Percentiles rank a stretch among this genome's conserved stretches.
These are phyloP conservation scores for Golubevia sp. DNA, from an alignment of 1,284 basidiomycete genomes.

Conservation along the genomic window DNA sequence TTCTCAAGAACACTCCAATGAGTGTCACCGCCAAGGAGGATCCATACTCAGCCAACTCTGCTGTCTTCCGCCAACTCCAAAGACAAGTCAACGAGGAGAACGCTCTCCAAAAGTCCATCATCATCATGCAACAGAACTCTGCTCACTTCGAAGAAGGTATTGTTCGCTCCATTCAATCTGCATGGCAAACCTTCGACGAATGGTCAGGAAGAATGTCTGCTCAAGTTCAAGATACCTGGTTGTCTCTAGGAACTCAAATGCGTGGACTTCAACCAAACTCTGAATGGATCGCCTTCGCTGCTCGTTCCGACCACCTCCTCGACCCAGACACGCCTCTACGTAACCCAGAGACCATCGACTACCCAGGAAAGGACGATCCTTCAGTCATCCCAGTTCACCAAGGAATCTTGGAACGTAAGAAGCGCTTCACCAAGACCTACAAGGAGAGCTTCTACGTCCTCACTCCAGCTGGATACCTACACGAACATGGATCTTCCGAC, in stretches of 20 bases:
- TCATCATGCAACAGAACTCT: constrained; percentile 97
- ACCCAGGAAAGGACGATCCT: constrained; percentile 92
- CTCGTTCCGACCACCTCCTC: constrained; percentile 89
- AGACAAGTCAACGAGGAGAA: constrained; percentile 94
- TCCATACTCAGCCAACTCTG: constrained; percentile 78
- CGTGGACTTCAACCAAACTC: constrained; percentile 83
- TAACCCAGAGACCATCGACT: constrained; percentile 71
- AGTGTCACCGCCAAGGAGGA: constrained; percentile 79
- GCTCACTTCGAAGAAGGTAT: constrained; percentile 97
- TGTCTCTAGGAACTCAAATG: constrained; percentile 77
- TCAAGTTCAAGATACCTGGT: constrained; percentile 81
- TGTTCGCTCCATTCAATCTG: constrained; percentile 90
- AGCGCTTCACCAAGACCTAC: constrained; percentile 90
- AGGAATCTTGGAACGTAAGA: constrained; percentile 93
- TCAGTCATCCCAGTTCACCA: constrained; percentile 85
- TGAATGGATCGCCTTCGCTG: constrained; percentile 96
- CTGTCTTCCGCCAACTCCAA: constrained; percentile 83
- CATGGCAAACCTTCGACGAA: constrained; percentile 96
- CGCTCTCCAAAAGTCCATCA: constrained; percentile 94
- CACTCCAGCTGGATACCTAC: constrained; percentile 92
- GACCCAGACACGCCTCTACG: constrained; percentile 86
- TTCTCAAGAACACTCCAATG: constrained; percentile 95
- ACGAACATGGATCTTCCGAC: constrained; percentile 85
- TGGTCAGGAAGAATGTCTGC: constrained; percentile 83
- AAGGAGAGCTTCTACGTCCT: constrained; percentile 89